These are phyloP conservation scores for Mrakia blollopis DNA, from an alignment of 768 basidiomycete genomes.

Conservation along the genomic window DNA sequence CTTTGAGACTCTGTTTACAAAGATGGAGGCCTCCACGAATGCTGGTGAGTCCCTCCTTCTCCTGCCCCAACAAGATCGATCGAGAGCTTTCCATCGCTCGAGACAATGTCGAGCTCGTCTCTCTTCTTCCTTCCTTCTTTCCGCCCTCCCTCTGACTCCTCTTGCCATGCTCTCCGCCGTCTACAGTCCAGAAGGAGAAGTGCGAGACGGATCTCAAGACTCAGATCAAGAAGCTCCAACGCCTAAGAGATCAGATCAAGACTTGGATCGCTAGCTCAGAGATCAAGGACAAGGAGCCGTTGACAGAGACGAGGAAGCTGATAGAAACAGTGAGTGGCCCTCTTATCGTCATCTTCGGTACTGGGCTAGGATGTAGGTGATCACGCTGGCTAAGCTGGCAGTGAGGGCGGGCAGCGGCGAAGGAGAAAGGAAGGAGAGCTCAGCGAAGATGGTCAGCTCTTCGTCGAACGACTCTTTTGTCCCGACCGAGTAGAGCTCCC, in stretches of 20 bases:
- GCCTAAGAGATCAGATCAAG: conserved; percentile 79
- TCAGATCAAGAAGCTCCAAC: conserved; percentile 93
- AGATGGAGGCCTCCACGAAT: conserved; percentile 93
- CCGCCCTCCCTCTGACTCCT: too few relatives aligned
- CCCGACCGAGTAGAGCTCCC: not conserved
- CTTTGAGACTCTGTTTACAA: conserved; percentile 75
- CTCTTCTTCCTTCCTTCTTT: too few relatives aligned
- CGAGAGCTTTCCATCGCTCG: conserved; percentile 8
- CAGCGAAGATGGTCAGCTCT: not conserved
- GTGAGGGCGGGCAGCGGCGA: not conserved
- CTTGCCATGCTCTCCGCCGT: too few relatives aligned
- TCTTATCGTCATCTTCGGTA: not conserved
- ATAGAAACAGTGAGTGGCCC: conserved; percentile 83
- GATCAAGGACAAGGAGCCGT: conserved; percentile 93
- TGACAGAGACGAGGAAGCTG: conserved; percentile 87
- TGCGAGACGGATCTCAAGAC: conserved; percentile 85
- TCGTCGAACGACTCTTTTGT: not conserved
- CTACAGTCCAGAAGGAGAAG: conserved; percentile 32
- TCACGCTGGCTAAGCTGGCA: not conserved
- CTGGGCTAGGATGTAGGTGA: too few relatives aligned
- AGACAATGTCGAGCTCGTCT: not conserved
- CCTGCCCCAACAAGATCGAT: too few relatives aligned
- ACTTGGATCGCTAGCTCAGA: conserved; percentile 96
- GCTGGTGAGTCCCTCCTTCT: conserved; percentile 49
- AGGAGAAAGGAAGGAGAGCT: not conserved